phyloP scores from a whole-genome alignment of 495 filamentous ascomycete genomes.

The Clavariopsis aquatica region DNA sequence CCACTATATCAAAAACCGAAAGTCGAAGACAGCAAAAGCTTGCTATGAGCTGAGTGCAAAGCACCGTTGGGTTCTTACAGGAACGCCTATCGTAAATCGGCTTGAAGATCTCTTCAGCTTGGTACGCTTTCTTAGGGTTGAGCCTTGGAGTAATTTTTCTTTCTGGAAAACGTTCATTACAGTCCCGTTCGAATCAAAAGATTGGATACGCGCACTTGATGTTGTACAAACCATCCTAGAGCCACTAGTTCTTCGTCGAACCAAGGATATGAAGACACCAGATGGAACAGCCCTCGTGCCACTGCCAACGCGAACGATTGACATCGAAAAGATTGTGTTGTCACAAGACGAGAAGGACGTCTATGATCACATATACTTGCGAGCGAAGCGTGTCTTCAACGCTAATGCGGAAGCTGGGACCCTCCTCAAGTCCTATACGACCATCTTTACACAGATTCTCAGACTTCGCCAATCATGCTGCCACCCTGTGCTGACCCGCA shows the following conservation, averaged over 20 bases:
- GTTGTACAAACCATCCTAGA: slow-evolving; percentile 97
- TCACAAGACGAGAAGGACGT: slow-evolving; percentile 82
- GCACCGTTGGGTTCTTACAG: slow-evolving; percentile 92
- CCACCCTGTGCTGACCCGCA: slow-evolving; percentile 84
- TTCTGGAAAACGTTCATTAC: slow-evolving; percentile 99
- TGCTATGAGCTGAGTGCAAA: slow-evolving; percentile 84
- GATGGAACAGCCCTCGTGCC: slow-evolving; percentile 83
- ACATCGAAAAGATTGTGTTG: slow-evolving; percentile 83
- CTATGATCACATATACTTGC: slow-evolving; percentile 83
- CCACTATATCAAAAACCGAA: slow-evolving; percentile 89
- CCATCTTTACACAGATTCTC: slow-evolving; percentile 94
- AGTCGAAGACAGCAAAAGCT: slow-evolving; percentile 79
- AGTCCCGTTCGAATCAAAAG: slow-evolving; percentile 89
- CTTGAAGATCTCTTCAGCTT: slow-evolving; percentile 96
- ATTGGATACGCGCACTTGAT: slow-evolving; percentile 89
- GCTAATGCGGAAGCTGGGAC: slow-evolving; percentile 89
- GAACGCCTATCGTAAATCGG: slow-evolving; percentile 95
- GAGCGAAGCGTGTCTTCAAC: slow-evolving; percentile 79
- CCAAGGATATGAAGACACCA: slow-evolving; percentile 97
- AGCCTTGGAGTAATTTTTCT: slow-evolving; percentile 97
- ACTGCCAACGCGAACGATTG: slow-evolving; percentile 75
- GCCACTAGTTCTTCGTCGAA: slow-evolving; percentile 89
- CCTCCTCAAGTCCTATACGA: slow-evolving; percentile 88
- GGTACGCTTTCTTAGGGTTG: slow-evolving; percentile 86
- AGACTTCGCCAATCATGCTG: slow-evolving; percentile 93